phyloP scores from a whole-genome alignment of 2,329 filamentous ascomycete species.

The Aspergillus clavatus region DNA sequence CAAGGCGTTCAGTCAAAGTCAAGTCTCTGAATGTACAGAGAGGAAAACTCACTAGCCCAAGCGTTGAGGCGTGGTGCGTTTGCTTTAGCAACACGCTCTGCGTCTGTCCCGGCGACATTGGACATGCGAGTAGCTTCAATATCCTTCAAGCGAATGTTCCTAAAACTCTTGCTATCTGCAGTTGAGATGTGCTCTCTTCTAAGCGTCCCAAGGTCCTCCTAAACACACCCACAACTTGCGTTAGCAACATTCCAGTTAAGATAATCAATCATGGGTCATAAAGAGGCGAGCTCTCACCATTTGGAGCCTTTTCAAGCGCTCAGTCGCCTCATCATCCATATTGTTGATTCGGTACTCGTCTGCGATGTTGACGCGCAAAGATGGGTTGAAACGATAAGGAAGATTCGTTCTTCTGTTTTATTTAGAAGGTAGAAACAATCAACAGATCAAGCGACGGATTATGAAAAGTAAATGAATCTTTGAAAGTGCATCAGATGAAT shows the following conservation, averaged over 20 bases:
- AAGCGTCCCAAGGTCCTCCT: conserved; percentile 37
- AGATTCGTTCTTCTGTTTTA: background rate
- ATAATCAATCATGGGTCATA: background rate
- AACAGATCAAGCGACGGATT: background rate
- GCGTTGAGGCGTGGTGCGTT: conserved; percentile 23
- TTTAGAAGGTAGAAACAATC: background rate
- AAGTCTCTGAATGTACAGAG: background rate
- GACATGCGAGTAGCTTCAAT: conserved; percentile 27
- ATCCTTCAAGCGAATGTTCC: conserved; percentile 14
- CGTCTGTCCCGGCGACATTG: conserved; percentile 27
- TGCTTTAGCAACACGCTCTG: conserved; percentile 21
- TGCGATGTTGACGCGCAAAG: background rate
- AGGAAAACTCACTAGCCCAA: conserved; percentile 32
- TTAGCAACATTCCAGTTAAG: background rate
- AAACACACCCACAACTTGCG: background rate
- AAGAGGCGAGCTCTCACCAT: conserved; percentile 19
- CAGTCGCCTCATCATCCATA: conserved; percentile 13
- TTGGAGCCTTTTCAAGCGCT: conserved; percentile 25
- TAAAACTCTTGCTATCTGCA: conserved; percentile 17
- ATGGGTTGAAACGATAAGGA: background rate
- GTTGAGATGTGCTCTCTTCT: conserved; percentile 37
- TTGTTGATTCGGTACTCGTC: background rate
- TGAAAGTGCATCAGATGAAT: background rate
- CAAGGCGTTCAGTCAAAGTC: conserved; percentile 7
- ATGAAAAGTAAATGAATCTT: background rate